Conservation (phyloP, 2,329 filamentous ascomycete genomes). For the Ceratocystis alfenasii region DNA sequence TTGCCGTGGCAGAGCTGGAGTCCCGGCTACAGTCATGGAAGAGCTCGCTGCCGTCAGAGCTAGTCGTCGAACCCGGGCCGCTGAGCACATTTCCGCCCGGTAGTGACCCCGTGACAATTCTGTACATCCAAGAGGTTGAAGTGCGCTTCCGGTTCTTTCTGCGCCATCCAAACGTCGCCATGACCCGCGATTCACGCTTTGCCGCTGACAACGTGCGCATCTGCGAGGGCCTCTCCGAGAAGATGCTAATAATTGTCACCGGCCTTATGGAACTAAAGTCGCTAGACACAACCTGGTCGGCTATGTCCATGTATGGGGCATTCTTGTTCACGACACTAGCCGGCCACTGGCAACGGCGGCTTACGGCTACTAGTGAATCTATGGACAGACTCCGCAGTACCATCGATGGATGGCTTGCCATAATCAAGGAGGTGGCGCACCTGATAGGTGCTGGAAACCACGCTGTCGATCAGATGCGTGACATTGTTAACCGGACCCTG, state of each 20-base stretch:
- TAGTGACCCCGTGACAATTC: conserved; percentile 34
- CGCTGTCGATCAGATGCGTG: conserved; percentile 35
- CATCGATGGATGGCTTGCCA: conserved; percentile 56
- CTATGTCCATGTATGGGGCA: conserved; percentile 57
- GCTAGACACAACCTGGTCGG: conserved; percentile 69
- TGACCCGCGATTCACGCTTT: conserved; percentile 42
- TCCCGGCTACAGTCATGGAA: conserved; percentile 51
- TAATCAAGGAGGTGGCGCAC: conserved; percentile 54
- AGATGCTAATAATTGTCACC: conserved; percentile 49
- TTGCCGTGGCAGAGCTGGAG: conserved; percentile 53
- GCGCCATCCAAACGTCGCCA: conserved; percentile 49
- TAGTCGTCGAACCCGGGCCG: conserved; percentile 34
- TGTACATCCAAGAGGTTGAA: conserved; percentile 42
- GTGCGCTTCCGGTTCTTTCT: conserved; percentile 49
- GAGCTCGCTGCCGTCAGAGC: conserved; percentile 48
- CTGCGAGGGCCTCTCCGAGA: conserved; percentile 53
- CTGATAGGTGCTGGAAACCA: conserved; percentile 40
- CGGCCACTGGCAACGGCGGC: conserved; percentile 54
- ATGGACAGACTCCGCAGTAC: conserved; percentile 50
- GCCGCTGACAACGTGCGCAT: conserved; percentile 52
- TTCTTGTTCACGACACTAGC: conserved; percentile 64
- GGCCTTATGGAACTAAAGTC: conserved; percentile 52
- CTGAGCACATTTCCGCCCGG: conserved; percentile 24
- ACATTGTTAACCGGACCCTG: conserved; percentile 41
- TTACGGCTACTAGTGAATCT: conserved; percentile 45